phyloP scores from a whole-genome alignment of 352 stramenopile species.

The Pythium guiyangense region DNA sequence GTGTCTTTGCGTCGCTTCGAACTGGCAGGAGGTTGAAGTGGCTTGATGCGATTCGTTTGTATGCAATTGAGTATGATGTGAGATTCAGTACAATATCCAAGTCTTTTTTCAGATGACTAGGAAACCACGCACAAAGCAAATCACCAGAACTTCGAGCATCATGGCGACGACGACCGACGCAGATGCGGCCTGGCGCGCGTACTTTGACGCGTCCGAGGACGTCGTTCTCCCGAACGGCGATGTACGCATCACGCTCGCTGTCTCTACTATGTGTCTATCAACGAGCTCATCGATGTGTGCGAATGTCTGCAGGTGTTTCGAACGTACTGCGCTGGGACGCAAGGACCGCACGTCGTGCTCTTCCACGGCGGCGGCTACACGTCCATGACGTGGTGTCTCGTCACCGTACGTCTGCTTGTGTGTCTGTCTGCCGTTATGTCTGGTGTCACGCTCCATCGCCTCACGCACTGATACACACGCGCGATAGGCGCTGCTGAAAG shows the following conservation, averaged over 20 bases:
- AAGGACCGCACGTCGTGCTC: constrained; percentile 71
- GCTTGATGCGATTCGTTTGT: too few species aligned
- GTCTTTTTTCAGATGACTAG: too few species aligned
- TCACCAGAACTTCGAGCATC: too few species aligned
- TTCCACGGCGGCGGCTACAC: constrained; percentile 85
- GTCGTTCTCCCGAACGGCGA: constrained; percentile 57
- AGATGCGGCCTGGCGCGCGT: constrained; percentile 37
- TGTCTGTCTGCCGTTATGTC: background rate
- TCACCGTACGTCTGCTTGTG: constrained; percentile 38
- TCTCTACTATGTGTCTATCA: background rate
- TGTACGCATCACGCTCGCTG: constrained; percentile 20
- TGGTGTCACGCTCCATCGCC: background rate
- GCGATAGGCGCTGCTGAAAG: constrained; percentile 62
- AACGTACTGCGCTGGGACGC: constrained; percentile 63
- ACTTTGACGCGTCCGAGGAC: constrained; percentile 75
- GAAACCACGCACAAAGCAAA: too few species aligned
- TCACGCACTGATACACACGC: background rate
- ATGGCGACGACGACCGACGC: background rate
- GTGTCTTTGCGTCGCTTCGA: background rate
- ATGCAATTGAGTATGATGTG: too few species aligned
- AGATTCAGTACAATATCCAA: too few species aligned
- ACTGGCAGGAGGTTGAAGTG: background rate
- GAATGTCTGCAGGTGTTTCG: constrained; percentile 55
- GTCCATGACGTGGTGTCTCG: constrained; percentile 83
- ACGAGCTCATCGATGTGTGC: background rate